phyloP scores from a whole-genome alignment of 306 rosid genomes.

The Hippophae tibetana region DNA sequence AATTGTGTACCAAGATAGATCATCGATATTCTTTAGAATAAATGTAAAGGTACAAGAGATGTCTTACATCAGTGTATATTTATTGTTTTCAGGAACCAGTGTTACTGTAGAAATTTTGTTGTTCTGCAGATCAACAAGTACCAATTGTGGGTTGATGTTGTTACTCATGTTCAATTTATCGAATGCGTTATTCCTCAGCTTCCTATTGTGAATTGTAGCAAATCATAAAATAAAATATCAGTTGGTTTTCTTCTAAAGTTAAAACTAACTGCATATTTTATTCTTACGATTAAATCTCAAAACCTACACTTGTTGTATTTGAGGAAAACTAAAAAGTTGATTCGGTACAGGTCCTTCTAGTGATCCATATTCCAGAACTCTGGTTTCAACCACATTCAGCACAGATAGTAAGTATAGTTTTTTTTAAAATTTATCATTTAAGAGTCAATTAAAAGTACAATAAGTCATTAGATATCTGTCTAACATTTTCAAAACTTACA shows the following conservation, averaged over 20 bases:
- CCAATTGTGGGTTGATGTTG: constrained; percentile 48
- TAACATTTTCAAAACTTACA: constrained; percentile 44
- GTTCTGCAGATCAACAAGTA: constrained; percentile 73
- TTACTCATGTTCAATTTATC: constrained; percentile 57
- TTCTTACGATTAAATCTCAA: not conserved
- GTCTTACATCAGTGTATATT: constrained; percentile 53
- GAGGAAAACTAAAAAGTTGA: constrained; percentile 52
- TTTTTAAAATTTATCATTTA: not conserved
- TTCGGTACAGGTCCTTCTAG: constrained; percentile 65
- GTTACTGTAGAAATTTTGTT: constrained; percentile 51
- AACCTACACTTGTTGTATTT: constrained; percentile 87
- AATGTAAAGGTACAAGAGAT: not conserved
- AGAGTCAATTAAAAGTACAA: no score
- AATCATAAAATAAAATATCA: not conserved
- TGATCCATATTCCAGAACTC: constrained; percentile 71
- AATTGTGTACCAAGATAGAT: constrained; percentile 1
- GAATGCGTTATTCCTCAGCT: constrained; percentile 52
- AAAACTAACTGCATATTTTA: not conserved
- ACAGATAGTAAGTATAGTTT: constrained; percentile 1
- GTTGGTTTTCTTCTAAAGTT: constrained; percentile 2
- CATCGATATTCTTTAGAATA: not conserved
- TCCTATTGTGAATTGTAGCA: constrained; percentile 33
- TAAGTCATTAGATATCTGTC: not conserved
- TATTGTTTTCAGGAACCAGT: constrained; percentile 37
- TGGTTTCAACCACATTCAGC: constrained; percentile 11